Base-by-base conservation (phyloP, 2,329 filamentous ascomycete species). In the Aspergillus melleus region DNA sequence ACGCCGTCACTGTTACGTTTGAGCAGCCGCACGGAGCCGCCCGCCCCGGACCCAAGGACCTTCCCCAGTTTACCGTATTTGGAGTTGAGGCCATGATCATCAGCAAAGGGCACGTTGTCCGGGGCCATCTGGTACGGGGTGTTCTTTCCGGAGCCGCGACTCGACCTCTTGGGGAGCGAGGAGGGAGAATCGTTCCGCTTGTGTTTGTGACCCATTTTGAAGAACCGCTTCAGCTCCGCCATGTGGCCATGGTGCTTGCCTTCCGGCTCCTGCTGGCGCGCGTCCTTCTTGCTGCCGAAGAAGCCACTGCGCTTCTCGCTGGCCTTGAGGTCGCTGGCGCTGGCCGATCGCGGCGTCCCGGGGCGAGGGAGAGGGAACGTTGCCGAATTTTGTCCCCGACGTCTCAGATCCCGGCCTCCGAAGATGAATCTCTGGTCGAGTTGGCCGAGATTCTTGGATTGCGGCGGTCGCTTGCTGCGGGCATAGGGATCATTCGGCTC, bases 41-140 rank as follows among this genome's bases (percentile, higher is more conserved):
- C 95, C 29, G 95, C 95, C 26, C 95, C 95, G 29, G 94, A 94
- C 5, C 95, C 95, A 12, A 99, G 83, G 1, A 98, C 91, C 73
- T 91, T 95, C 59, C 94, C 95, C 65, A 99, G 89, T 73, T 97
- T 98, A 50, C 95, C 95, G 74, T 98, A 99, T 71, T 94, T 97
- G 59, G 90, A 92, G 52, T 90, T 85, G 20, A 98, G 80, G 3
- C 92, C 92, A 72, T 98, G 93, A 67, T 98, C 94, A 69, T 98
- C 94, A 22, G 90, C 91, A 74, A 99, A 99, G 0, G 95, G 95
- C 55, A 96, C 86, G 63, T 73, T 80, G 22, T 76, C 68, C 1
- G 76, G 69, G 10, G 76, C 72, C 64, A 76, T 71, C 69, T 89
- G 88, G 61, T 84, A 81, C 2, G 80, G 77, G 9, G 80, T 81